phyloP scores from a whole-genome alignment of 2,329 filamentous ascomycete species.

The Exophiala dermatitidis region DNA sequence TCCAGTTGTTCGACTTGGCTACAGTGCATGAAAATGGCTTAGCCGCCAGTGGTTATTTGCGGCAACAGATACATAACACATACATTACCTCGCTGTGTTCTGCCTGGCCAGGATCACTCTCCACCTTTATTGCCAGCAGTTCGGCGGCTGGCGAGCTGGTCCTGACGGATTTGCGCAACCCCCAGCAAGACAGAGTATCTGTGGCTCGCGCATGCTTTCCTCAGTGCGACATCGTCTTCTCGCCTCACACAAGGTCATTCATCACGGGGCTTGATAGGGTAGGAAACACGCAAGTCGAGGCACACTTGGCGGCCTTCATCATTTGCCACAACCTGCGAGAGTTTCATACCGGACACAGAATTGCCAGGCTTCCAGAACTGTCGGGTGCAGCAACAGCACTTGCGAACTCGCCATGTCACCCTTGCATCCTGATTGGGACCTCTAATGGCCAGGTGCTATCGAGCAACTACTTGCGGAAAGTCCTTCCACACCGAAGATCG shows the following conservation, averaged over 20 bases:
- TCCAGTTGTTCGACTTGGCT: slow-evolving; percentile 46
- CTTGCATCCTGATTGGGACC: slow-evolving; percentile 47
- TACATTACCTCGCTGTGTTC: slow-evolving; percentile 43
- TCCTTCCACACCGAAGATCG: slow-evolving; percentile 32
- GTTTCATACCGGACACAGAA: slow-evolving; percentile 35
- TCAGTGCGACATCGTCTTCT: slow-evolving; percentile 45
- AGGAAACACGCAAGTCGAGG: slow-evolving; percentile 14
- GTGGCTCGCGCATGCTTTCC: slow-evolving; percentile 37
- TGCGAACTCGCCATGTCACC: slow-evolving; percentile 42
- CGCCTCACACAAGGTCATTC: slow-evolving; percentile 49
- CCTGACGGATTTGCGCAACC: slow-evolving; percentile 48
- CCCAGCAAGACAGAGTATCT: slow-evolving; percentile 16
- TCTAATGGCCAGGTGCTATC: slow-evolving; percentile 46
- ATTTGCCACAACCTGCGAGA: slow-evolving; percentile 22
- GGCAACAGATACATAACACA: slow-evolving; percentile 33
- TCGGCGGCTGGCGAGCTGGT: slow-evolving; percentile 50
- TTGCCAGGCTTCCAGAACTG: slow-evolving; percentile 41
- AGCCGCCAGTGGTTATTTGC: slow-evolving; percentile 6
- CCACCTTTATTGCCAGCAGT: slow-evolving; percentile 47
- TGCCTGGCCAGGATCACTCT: slow-evolving; percentile 48
- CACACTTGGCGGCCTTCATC: slow-evolving; percentile 15
- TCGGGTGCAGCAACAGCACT: slow-evolving; percentile 31
- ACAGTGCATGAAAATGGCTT: slow-evolving; percentile 17
- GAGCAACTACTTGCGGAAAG: slow-evolving; percentile 46
- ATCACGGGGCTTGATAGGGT: slow-evolving; percentile 29